Evolutionary conservation across 2,329 filamentous ascomycete species (phyloP).

Genomic region (Nothomitra cinnamomea): DNA sequence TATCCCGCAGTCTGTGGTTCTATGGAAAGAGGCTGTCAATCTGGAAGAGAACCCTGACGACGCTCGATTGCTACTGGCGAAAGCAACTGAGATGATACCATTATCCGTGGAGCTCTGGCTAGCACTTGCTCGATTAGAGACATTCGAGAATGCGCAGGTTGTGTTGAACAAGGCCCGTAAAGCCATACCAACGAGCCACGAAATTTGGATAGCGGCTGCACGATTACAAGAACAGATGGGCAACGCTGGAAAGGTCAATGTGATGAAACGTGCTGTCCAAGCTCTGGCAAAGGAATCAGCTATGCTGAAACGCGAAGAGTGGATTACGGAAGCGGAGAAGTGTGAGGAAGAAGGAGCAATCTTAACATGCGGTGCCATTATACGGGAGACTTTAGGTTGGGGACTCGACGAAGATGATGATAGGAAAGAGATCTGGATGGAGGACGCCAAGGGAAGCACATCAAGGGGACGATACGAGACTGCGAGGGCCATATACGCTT

Average conservation of each 20-base stretch:
- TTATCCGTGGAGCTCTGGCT: slow-evolving; percentile 91
- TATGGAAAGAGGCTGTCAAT: slow-evolving; percentile 98
- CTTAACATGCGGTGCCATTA: slow-evolving; percentile 74
- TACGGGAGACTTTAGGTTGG: slow-evolving; percentile 86
- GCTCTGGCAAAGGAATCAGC: slow-evolving; percentile 78
- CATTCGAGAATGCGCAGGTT: slow-evolving; percentile 79
- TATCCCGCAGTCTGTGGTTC: slow-evolving; percentile 79
- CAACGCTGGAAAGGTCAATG: slow-evolving; percentile 61
- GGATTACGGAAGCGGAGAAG: slow-evolving; percentile 86
- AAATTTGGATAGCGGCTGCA: slow-evolving; percentile 93
- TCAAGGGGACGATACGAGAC: slow-evolving; percentile 73
- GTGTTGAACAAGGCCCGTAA: slow-evolving; percentile 92
- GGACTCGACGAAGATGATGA: slow-evolving; percentile 91
- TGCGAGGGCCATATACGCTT: slow-evolving; percentile 82
- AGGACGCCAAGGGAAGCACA: slow-evolving; percentile 74
- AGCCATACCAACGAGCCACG: slow-evolving; percentile 79
- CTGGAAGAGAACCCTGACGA: slow-evolving; percentile 80
- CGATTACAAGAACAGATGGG: slow-evolving; percentile 82
- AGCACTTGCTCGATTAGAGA: slow-evolving; percentile 76
- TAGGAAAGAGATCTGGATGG: slow-evolving; percentile 87
- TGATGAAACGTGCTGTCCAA: slow-evolving; percentile 89
- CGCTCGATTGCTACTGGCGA: slow-evolving; percentile 74
- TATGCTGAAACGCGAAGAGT: slow-evolving; percentile 94
- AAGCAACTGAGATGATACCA: slow-evolving; percentile 89
- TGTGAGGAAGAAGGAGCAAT: slow-evolving; percentile 85